A percentile compares a stretch with the other conserved stretches of the same genome.
Evolutionary conservation across 306 rosid genomes (phyloP).

Genomic region (Lathyrus oleraceus): DNA sequence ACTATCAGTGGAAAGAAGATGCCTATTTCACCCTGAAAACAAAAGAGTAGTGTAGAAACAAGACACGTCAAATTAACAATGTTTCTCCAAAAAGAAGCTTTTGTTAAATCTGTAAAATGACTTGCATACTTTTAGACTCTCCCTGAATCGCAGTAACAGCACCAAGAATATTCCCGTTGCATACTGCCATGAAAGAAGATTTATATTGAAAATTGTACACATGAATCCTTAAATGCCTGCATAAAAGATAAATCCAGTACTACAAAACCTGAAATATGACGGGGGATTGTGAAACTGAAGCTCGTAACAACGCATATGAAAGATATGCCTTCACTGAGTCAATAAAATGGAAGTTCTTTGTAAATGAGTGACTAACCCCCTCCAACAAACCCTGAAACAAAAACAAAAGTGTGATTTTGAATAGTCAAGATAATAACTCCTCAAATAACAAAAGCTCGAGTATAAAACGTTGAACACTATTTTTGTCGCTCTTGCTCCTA

Average conservation of each 20-base stretch:
- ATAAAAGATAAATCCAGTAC: slow-evolving; percentile 23
- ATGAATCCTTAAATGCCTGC: slow-evolving; percentile 22
- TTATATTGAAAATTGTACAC: slow-evolving; percentile 33
- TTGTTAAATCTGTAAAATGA: slow-evolving; percentile 36
- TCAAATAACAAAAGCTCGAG: slow-evolving; percentile 15
- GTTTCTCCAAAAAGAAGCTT: slow-evolving; percentile 27
- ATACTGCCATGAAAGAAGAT: slow-evolving; percentile 66
- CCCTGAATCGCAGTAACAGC: slow-evolving; percentile 93
- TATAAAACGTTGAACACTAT: slow-evolving; percentile 21
- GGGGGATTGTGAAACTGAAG: slow-evolving; percentile 92
- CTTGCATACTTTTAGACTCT: slow-evolving; percentile 88
- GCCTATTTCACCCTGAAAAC: slow-evolving; percentile 97
- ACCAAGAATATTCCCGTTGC: slow-evolving; percentile 92
- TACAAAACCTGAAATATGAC: slow-evolving; percentile 90
- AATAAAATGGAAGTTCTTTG: slow-evolving; percentile 93
- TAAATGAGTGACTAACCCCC: slow-evolving; percentile 92
- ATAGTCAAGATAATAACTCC: slow-evolving; percentile 27
- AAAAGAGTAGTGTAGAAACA: slow-evolving; percentile 27
- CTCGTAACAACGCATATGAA: slow-evolving; percentile 92
- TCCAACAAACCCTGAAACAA: slow-evolving; percentile 88
- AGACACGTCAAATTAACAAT: slow-evolving; percentile 37
- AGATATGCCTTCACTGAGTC: slow-evolving; percentile 99
- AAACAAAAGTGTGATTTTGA: slow-evolving; percentile 27
- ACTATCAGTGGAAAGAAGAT: slow-evolving; percentile 94
- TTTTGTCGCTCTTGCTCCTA: slow-evolving; percentile 19